Percentiles rank a stretch among this genome's conserved stretches.
phyloP scores from a whole-genome alignment of 345 rosid species.

The Erucastrum elatum region DNA sequence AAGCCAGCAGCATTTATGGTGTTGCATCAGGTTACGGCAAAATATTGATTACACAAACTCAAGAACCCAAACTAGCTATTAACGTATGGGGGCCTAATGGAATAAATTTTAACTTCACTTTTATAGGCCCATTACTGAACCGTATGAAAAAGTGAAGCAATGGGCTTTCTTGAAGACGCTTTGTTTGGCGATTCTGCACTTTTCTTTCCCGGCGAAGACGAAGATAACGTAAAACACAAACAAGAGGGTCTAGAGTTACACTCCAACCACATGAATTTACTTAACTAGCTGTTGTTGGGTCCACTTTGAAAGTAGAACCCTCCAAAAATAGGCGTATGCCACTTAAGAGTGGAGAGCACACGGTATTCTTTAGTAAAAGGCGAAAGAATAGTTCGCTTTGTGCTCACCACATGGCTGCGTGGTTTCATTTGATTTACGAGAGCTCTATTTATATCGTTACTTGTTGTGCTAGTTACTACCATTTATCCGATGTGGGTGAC shows the following conservation, averaged over 20 bases:
- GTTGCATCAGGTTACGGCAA: slow-evolving; percentile 8
- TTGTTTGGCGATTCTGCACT: not conserved
- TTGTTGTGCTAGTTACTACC: not conserved
- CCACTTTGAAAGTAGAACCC: slow-evolving; percentile 10
- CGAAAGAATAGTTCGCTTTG: slow-evolving; percentile 44
- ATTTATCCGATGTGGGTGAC: slow-evolving; percentile 19
- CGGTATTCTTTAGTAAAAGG: slow-evolving; percentile 45
- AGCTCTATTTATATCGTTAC: not conserved
- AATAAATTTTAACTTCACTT: not conserved
- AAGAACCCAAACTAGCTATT: not conserved
- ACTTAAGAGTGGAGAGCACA: slow-evolving; percentile 33
- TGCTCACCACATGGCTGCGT: slow-evolving; percentile 37
- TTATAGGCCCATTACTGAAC: not conserved
- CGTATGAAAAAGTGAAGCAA: not conserved
- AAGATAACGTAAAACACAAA: not conserved
- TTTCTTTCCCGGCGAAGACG: not conserved
- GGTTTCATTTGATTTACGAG: not conserved
- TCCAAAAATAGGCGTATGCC: slow-evolving; percentile 43
- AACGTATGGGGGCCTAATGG: slow-evolving; percentile 1
- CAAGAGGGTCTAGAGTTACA: not conserved
- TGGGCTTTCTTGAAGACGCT: not conserved
- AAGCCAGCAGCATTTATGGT: slow-evolving; percentile 17
- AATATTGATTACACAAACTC: not conserved
- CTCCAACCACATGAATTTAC: no score
- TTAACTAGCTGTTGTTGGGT: not conserved